Evolutionary conservation across 306 rosid species (phyloP).

Genomic region (Cicer arietinum): DNA sequence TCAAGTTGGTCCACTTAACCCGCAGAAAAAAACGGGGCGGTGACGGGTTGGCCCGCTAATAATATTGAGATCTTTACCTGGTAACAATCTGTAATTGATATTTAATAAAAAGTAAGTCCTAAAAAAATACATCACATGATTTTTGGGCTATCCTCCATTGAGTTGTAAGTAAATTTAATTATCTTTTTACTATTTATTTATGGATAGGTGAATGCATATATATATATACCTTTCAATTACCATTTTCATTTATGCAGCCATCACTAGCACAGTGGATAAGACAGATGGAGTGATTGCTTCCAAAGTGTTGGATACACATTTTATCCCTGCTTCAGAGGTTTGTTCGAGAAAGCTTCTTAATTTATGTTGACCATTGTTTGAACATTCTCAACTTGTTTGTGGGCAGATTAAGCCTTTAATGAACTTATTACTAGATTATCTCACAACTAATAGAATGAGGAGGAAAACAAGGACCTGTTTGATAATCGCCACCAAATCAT

Average conservation of each 20-base stretch:
- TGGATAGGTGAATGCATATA: slow-evolving; percentile 33
- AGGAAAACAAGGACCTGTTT: no score
- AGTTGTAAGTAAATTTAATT: slow-evolving; percentile 12
- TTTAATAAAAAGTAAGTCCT: slow-evolving; percentile 23
- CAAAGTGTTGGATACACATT: slow-evolving; percentile 52
- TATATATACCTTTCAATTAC: slow-evolving; percentile 25
- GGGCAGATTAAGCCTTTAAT: no score
- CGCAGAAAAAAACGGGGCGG: no score
- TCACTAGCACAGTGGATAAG: slow-evolving; percentile 54
- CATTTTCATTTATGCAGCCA: slow-evolving; percentile 51
- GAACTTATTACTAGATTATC: no score
- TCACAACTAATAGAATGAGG: no score
- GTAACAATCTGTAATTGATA: slow-evolving; percentile 4
- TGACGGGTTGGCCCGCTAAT: not conserved
- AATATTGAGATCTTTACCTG: slow-evolving; percentile 10
- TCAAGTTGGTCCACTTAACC: no score
- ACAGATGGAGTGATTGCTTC: slow-evolving; percentile 62
- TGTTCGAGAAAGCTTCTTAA: slow-evolving; percentile 35
- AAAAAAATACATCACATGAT: slow-evolving; percentile 15
- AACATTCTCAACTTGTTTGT: no score
- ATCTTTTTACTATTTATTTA: slow-evolving; percentile 33
- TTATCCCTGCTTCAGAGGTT: slow-evolving; percentile 71
- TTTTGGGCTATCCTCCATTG: slow-evolving; percentile 23
- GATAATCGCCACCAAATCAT: no score
- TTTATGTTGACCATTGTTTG: not conserved